Conservation (phyloP, 2,329 filamentous ascomycete genomes). For the Scedosporium aurantiacum region DNA sequence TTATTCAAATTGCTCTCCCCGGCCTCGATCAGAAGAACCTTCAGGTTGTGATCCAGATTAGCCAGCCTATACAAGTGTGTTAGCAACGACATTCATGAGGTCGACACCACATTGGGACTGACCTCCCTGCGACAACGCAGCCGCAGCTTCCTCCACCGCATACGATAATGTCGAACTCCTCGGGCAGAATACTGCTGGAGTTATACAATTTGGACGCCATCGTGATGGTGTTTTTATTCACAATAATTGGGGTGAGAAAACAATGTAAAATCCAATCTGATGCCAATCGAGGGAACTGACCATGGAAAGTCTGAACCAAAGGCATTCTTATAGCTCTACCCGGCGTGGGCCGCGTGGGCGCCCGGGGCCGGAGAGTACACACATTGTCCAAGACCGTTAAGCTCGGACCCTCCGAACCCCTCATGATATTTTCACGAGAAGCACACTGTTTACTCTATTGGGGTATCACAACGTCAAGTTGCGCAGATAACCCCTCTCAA, state of each 20-base stretch:
- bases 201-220: conserved; percentile 5
- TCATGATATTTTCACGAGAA: not conserved
- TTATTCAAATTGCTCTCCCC: conserved; percentile 69
- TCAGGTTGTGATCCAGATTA: conserved; percentile 65
- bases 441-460: not conserved
- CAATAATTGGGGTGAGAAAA: not conserved
- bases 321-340: no score
- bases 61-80: conserved; percentile 45
- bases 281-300: not conserved
- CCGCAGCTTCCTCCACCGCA: conserved; percentile 62
- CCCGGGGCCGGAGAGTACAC: no score
- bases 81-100: conserved; percentile 14
- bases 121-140: conserved; percentile 48
- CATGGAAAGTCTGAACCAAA: no score
- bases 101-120: conserved; percentile 9
- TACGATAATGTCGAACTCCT: conserved; percentile 74
- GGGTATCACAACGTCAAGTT: not conserved
- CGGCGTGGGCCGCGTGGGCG: no score
- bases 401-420: not conserved
- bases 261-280: not conserved
- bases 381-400: no score
- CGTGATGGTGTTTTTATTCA: not conserved
- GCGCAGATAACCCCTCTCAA: not conserved
- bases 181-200: conserved; percentile 40
- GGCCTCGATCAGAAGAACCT: conserved; percentile 58